Conservation (phyloP, 345 rosid genomes). For the Mallotus nudiflorus region DNA sequence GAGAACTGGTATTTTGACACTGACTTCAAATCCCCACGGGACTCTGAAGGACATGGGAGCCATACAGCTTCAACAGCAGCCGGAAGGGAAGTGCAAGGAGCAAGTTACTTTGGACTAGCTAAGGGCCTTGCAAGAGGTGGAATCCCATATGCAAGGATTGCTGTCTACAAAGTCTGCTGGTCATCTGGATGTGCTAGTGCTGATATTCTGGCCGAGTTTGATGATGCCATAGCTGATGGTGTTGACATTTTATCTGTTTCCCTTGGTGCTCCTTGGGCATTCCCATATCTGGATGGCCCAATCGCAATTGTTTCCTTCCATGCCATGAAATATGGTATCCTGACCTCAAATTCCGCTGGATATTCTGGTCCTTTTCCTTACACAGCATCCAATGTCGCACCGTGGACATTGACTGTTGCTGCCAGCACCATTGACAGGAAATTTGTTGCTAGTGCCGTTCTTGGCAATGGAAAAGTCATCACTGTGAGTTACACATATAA, state of each 20-base stretch:
- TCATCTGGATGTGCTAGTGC: no score
- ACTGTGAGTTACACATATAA: slow-evolving; percentile 15
- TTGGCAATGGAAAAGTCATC: slow-evolving; percentile 37
- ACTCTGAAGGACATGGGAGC: slow-evolving; percentile 33
- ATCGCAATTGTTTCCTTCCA: slow-evolving; percentile 38
- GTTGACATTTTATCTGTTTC: no score
- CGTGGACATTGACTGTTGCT: slow-evolving; percentile 41
- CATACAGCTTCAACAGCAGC: no score
- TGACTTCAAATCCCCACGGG: slow-evolving; percentile 30
- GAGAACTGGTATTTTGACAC: neutral
- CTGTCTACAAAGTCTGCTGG: slow-evolving; percentile 44
- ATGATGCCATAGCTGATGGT: no score
- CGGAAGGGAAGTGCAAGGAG: no score
- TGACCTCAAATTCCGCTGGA: slow-evolving; percentile 40
- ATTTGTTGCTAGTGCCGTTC: slow-evolving; percentile 25
- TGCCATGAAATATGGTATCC: slow-evolving; percentile 38
- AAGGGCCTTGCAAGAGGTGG: slow-evolving; percentile 41
- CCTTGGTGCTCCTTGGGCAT: no score
- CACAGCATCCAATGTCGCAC: slow-evolving; percentile 26
- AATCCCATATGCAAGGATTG: slow-evolving; percentile 32
- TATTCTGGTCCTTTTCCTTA: slow-evolving; percentile 28
- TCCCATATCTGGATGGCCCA: slow-evolving; percentile 20
- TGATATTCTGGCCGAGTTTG: no score
- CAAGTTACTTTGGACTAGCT: slow-evolving; percentile 27
- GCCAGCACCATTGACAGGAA: slow-evolving; percentile 42